Evolutionary conservation across 768 basidiomycete species (phyloP).

Genomic region (Boletus rubroflammeus): DNA sequence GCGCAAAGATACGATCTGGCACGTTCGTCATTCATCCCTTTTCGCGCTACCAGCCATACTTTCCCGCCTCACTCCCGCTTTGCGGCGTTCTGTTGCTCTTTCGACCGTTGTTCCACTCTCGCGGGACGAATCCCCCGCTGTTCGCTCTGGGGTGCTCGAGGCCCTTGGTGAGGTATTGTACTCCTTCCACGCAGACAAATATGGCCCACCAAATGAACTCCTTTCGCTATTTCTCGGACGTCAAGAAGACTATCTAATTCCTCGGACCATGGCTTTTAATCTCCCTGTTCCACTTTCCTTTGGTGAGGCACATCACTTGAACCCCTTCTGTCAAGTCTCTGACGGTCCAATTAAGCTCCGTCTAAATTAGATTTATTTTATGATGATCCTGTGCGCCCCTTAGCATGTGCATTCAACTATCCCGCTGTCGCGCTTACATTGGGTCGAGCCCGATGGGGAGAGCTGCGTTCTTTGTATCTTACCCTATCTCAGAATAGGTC

Average conservation of each 20-base stretch:
- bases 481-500: conserved; percentile 58
- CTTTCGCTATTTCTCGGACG: conserved; percentile 72
- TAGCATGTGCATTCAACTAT: conserved; percentile 86
- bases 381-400: conserved; percentile 65
- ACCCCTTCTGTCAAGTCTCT: background rate
- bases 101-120: conserved; percentile 61
- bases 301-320: conserved; percentile 16
- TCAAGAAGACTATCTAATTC: conserved; percentile 40
- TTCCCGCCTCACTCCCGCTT: conserved; percentile 53
- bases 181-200: conserved; percentile 62
- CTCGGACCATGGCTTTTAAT: conserved; percentile 22
- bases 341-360: conserved; percentile 13
- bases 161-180: conserved; percentile 86
- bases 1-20: conserved; percentile 65
- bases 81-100: conserved; percentile 63
- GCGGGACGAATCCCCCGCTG: conserved; percentile 57
- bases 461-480: conserved; percentile 66
- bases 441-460: conserved; percentile 70
- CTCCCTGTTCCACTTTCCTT: conserved; percentile 6
- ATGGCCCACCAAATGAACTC: conserved; percentile 71
- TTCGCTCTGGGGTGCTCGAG: conserved; percentile 80
- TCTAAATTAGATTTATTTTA: conserved; percentile 44
- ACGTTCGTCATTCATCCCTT: conserved; percentile 84
- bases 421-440: conserved; percentile 87
- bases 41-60: conserved; percentile 83